Percentiles rank a stretch among this genome's conserved stretches.
Conservation (phyloP, 306 rosid species). For the Glycyrrhiza uralensis region DNA sequence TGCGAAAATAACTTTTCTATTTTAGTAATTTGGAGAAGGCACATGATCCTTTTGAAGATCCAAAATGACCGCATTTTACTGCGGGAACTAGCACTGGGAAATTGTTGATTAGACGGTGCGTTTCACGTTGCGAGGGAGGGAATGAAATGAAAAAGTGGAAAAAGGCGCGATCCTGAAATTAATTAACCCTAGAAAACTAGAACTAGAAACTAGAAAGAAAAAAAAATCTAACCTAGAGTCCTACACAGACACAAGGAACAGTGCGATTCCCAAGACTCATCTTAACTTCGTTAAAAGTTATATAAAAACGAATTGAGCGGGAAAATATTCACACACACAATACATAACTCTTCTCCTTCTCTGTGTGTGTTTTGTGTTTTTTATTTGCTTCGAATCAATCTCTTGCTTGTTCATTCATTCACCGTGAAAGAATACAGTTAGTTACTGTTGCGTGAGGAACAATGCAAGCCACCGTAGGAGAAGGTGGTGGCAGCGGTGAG, state of each 20-base stretch:
- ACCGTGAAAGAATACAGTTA: background rate
- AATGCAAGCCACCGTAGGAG: conserved; percentile 32
- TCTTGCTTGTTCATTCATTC: background rate
- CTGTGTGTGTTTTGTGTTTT: background rate
- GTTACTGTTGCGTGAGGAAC: background rate
- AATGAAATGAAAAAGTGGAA: background rate
- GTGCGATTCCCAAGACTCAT: background rate
- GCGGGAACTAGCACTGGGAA: background rate
- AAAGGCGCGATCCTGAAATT: conserved; percentile 34
- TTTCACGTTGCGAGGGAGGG: conserved; percentile 4
- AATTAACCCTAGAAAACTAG: conserved; percentile 36
- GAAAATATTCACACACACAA: conserved; percentile 31
- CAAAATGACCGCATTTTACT: conserved; percentile 21
- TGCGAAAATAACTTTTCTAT: too few relatives aligned
- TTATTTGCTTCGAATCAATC: background rate
- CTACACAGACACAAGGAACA: background rate
- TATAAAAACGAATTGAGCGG: conserved; percentile 55
- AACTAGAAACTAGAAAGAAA: too few relatives aligned
- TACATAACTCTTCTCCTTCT: background rate
- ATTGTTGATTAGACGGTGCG: conserved; percentile 3
- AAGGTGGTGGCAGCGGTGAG: conserved; percentile 27
- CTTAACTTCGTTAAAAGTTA: background rate
- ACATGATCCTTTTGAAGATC: conserved; percentile 21
- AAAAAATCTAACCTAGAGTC: background rate
- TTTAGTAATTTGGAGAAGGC: too few relatives aligned